Evolutionary conservation across 2,329 filamentous ascomycete genomes (phyloP), one percentile per base, ranked within the genome.

Genomic region (Macrophomina tecta): DNA sequence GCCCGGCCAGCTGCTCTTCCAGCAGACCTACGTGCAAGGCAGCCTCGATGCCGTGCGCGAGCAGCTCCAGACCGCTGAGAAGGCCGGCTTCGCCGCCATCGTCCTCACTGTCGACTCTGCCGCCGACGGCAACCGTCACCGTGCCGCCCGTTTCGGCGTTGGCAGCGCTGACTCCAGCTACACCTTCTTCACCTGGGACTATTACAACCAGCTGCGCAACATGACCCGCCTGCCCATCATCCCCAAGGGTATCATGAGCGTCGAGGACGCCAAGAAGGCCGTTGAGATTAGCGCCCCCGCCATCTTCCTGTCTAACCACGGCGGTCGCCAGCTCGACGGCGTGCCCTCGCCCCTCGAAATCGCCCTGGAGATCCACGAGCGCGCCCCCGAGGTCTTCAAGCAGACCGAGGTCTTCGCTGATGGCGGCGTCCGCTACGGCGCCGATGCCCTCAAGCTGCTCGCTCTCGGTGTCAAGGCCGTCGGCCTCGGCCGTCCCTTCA

Each of bases 301-400:
- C 3, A 77, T 80, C 63, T 79, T 77, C 70, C 72, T 81, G 52
- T 79, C 77, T 56, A 81, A 81, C 72, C 79, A 81, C 69, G 79
- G 79, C 23, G 79, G 79, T 11, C 74, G 79, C 55, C 75, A 77
- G 56, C 72, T 79, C 62, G 79, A 81, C 76, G 56, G 82, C n/a
- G 82, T 84, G 2, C 89, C 90, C 0, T 90, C 86, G 0, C 87
- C 90, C 0, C 88, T 90, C 11, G 91, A 95, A 72, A 87, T 94
- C 61, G 91, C 91, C 4, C 86, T 92, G 8, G 91, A 93, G 69
- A 89, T 93, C 64, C 90, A 91, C 76, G 88, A 86, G n/a, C 67
- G 76, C 14, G 77, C 73, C 16, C 79, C 79, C 0, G 74, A 78
- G 16, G 74, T 82, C 18, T 80, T 81, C 69, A 70, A 74, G 56